These are phyloP conservation scores for Passiflora organensis DNA, from an alignment of 345 rosid genomes.

Conservation along the genomic window DNA sequence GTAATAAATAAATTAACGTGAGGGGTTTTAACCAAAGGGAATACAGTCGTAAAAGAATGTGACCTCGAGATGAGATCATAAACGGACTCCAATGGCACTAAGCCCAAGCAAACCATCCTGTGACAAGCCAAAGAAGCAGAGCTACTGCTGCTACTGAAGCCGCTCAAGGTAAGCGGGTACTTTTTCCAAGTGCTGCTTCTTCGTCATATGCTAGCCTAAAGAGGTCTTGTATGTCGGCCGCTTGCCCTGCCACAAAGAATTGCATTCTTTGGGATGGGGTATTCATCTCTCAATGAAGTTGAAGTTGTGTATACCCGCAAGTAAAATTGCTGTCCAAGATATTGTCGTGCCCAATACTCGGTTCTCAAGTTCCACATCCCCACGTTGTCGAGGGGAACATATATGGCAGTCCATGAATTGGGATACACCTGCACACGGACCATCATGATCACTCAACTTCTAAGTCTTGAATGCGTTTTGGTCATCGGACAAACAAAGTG, in stretches of 20 bases:
- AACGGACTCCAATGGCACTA: not conserved
- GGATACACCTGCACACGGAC: constrained; percentile 33
- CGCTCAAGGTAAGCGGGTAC: constrained; percentile 1
- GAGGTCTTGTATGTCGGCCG: constrained; percentile 21
- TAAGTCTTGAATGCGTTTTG: not conserved
- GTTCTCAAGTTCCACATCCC: constrained; percentile 47
- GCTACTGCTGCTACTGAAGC: constrained; percentile 20
- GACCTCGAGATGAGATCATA: constrained; percentile 58
- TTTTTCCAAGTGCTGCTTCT: not conserved
- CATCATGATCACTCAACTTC: not conserved
- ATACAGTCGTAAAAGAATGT: constrained; percentile 41
- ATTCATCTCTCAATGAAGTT: constrained; percentile 26
- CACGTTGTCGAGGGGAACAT: constrained; percentile 36
- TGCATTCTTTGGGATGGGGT: constrained; percentile 34
- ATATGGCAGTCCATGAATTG: constrained; percentile 37
- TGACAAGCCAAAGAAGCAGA: constrained; percentile 19
- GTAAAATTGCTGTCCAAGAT: constrained; percentile 41
- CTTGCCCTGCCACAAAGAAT: constrained; percentile 34
- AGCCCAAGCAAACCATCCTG: not conserved
- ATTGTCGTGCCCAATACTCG: constrained; percentile 39
- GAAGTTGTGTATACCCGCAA: constrained; percentile 29
- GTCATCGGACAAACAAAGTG: no score
- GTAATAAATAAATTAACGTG: not conserved
- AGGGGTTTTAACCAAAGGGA: not conserved
- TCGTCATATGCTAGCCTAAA: constrained; percentile 1